A percentile compares a stretch with the other conserved stretches of the same genome.
Evolutionary conservation across 2,329 filamentous ascomycete species (phyloP).

Genomic region (Diaporthe aspalathi): DNA sequence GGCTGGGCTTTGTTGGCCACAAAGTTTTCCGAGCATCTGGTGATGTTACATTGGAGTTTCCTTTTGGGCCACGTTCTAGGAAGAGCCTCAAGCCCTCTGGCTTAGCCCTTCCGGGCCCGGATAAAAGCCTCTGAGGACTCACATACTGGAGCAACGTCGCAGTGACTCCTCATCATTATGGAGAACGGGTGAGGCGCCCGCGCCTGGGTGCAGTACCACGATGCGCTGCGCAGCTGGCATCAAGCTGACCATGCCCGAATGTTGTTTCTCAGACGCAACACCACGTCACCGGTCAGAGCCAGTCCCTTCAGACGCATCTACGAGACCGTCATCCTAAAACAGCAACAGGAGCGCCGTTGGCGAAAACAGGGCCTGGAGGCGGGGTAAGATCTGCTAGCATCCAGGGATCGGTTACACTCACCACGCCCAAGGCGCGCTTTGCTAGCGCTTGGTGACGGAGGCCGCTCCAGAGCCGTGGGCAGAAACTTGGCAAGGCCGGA

Average conservation of each 20-base stretch:
- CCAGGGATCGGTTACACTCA: slow-evolving; percentile 17
- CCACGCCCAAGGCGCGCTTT: slow-evolving; percentile 1
- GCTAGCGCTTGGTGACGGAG: slow-evolving; percentile 26
- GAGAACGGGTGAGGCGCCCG: background rate
- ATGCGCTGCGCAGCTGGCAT: background rate
- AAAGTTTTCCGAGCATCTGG: background rate
- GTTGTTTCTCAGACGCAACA: background rate
- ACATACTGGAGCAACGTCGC: background rate
- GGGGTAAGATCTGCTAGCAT: slow-evolving; percentile 29
- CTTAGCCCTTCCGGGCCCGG: background rate
- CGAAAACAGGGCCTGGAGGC: slow-evolving; percentile 27
- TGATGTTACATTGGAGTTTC: background rate
- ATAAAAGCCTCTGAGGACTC: slow-evolving; percentile 20
- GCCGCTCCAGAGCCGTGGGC: slow-evolving; percentile 13
- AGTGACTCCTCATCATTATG: background rate
- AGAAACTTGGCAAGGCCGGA: slow-evolving; percentile 26
- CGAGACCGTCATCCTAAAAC: slow-evolving; percentile 17
- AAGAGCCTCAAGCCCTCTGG: slow-evolving; percentile 4
- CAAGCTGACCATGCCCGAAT: slow-evolving; percentile 1
- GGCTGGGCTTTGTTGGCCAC: background rate
- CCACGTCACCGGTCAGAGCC: background rate
- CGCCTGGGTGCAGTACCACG: background rate
- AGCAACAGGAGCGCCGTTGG: slow-evolving; percentile 25
- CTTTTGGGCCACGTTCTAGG: background rate
- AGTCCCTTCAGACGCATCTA: background rate